Evolutionary conservation across 2,329 filamentous ascomycete species (phyloP), one percentile per base, ranked within the genome.

Genomic region (Seiridium unicorne): DNA sequence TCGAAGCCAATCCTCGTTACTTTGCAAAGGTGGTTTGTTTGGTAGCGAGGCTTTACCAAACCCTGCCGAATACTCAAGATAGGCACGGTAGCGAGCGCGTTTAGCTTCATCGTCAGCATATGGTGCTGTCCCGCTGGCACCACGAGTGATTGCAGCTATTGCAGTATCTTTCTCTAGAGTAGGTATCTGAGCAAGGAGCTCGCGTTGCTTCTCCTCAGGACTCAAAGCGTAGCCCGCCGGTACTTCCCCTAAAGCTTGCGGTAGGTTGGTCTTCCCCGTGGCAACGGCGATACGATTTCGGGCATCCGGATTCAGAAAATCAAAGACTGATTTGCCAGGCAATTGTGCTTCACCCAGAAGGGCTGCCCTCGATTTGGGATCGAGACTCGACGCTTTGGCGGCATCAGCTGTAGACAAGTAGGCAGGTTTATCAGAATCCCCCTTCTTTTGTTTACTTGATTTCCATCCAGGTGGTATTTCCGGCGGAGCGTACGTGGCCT

Each of bases 321-420:
- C 93, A 73, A 98, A 99, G 3, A 99, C 88, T 0, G 95, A 98
- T 77, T 98, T 97, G 0, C 92, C 92, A 0, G 93, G 93, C 0
- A 98, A 79, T 42, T 86, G 84, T 44, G 85, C 81, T 76, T 97
- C 94, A 42, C 93, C 93, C 1, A 98, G 81, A 1, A 96, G 80
- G 3, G 87, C 87, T 10, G 93, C 93, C 63, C 95, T 87, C 47
- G 89, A 81, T 69, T 86, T 89, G 0, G 92, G 88, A 71, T 96
- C 87, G 7, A 96, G 81, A 1, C 81, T 86, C 0, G 92, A 95
- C 2, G 85, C 80, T 73, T 89, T 93, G 7, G 93, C 92, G 1
- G 90, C 90, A 61, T 95, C 91, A 44, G 90, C 82, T 2, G 89
- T 86, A 4, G 92, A 94, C 13, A 85, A 71, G 68, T 89, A 90